These are phyloP conservation scores for Myxozyma melibiosi DNA, from an alignment of 805 yeast species.

Conservation along the genomic window DNA sequence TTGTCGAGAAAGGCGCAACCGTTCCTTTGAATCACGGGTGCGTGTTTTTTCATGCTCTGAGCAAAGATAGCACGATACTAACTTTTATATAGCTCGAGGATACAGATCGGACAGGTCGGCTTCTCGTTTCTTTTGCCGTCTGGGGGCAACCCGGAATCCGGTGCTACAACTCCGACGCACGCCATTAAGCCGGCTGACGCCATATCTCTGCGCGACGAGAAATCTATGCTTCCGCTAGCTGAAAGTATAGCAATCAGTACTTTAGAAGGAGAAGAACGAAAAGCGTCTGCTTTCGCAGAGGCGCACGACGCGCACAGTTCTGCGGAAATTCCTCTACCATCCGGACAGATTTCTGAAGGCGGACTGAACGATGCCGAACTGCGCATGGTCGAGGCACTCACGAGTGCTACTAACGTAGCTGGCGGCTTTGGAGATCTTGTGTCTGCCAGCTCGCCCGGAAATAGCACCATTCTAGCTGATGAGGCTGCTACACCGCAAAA, in stretches of 20 bases:
- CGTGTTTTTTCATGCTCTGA: not conserved
- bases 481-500: not conserved
- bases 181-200: constrained; percentile 34
- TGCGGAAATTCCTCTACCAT: not conserved
- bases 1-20: constrained; percentile 88
- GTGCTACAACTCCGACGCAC: constrained; percentile 18
- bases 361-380: constrained; percentile 7
- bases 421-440: not conserved
- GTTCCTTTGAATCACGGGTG: constrained; percentile 78
- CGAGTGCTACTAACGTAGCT: not conserved
- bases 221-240: constrained; percentile 14
- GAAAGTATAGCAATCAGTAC: not conserved
- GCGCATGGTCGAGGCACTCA: constrained; percentile 17
- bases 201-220: constrained; percentile 26
- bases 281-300: not conserved
- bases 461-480: not conserved
- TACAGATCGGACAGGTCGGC: constrained; percentile 91
- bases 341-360: not conserved
- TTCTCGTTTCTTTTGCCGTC: constrained; percentile 85
- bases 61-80: not conserved
- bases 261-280: not conserved
- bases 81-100: constrained; percentile 44
- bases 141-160: constrained; percentile 40
- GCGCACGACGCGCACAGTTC: not conserved
- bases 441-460: not conserved